Conservation (phyloP, 1,284 basidiomycete genomes). For the Cryptococcus maquisensis region DNA sequence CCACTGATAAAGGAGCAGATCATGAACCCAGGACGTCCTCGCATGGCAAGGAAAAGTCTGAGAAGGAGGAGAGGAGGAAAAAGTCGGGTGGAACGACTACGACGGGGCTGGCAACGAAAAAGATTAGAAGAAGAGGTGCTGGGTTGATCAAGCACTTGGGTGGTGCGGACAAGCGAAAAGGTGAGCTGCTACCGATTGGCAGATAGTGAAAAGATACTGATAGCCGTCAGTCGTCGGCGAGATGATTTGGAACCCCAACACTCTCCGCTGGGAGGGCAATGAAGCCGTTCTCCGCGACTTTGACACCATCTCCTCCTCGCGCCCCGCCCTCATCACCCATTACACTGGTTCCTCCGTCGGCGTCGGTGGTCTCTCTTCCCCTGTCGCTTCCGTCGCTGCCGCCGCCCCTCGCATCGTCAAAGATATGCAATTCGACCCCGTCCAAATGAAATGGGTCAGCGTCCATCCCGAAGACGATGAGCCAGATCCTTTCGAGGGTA, state of each 20-base stretch:
- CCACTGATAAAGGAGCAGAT: slow-evolving; percentile 34
- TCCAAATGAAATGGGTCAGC: slow-evolving; percentile 89
- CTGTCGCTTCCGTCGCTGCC: slow-evolving; percentile 9
- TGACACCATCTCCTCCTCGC: slow-evolving; percentile 66
- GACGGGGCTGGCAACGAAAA: slow-evolving; percentile 1
- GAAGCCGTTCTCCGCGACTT: slow-evolving; percentile 85
- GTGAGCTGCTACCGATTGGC: slow-evolving; percentile 51
- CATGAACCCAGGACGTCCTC: background rate
- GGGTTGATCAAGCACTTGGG: slow-evolving; percentile 76
- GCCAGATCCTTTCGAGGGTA: slow-evolving; percentile 83
- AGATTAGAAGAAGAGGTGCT: slow-evolving; percentile 61
- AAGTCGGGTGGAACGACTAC: slow-evolving; percentile 16
- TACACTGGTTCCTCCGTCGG: slow-evolving; percentile 68
- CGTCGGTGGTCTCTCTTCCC: slow-evolving; percentile 54
- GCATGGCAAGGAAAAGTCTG: slow-evolving; percentile 14
- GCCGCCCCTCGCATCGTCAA: slow-evolving; percentile 67
- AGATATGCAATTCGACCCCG: slow-evolving; percentile 94
- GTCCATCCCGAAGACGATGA: slow-evolving; percentile 79
- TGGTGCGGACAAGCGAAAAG: slow-evolving; percentile 65
- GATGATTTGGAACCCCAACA: slow-evolving; percentile 92
- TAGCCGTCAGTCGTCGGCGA: slow-evolving; percentile 68
- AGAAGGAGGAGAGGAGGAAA: slow-evolving; percentile 22
- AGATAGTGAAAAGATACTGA: background rate
- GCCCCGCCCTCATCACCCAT: slow-evolving; percentile 93
- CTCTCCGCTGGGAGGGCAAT: slow-evolving; percentile 93